phyloP scores from a whole-genome alignment of 495 filamentous ascomycete species.

The Trichoderma parareesei region DNA sequence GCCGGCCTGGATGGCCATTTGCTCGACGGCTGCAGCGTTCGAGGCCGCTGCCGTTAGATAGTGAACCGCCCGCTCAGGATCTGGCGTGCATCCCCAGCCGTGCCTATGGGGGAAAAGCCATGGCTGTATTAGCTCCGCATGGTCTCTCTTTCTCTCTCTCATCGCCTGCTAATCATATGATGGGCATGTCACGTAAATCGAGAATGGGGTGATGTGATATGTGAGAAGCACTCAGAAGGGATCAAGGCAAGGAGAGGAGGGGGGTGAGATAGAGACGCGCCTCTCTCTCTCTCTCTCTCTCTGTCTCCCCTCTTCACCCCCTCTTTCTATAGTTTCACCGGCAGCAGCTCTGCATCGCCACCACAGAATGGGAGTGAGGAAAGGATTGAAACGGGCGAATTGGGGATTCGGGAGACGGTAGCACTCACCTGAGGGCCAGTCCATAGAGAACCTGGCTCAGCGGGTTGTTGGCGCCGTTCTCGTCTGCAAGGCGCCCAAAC shows the following conservation, averaged over 20 bases:
- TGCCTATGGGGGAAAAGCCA: conserved; percentile 47
- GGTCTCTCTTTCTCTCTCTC: background rate
- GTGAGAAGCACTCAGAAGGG: background rate
- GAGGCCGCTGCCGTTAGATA: conserved; percentile 87
- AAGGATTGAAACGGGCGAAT: background rate
- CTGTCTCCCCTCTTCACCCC: background rate
- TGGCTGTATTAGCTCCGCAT: conserved; percentile 3
- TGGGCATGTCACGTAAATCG: conserved; percentile 1
- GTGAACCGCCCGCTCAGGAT: conserved; percentile 64
- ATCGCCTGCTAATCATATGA: conserved; percentile 5
- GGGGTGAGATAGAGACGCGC: too few species aligned
- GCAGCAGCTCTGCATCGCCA: background rate
- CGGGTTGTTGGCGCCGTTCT: conserved; percentile 78
- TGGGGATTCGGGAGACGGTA: conserved; percentile 9
- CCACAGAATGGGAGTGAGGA: background rate
- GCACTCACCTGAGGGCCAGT: conserved; percentile 74
- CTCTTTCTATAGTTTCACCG: background rate
- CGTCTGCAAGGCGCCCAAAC: conserved; percentile 83
- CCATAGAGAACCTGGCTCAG: conserved; percentile 95
- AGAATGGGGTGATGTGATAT: conserved; percentile 5
- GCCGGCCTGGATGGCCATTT: conserved; percentile 71
- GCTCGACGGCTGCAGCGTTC: conserved; percentile 80
- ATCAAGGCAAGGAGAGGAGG: background rate
- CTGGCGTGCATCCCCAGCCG: conserved; percentile 78
- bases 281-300: too few species aligned